Conservation (phyloP, 805 yeast genomes). For the Saccharomyces cerevisiae region DNA sequence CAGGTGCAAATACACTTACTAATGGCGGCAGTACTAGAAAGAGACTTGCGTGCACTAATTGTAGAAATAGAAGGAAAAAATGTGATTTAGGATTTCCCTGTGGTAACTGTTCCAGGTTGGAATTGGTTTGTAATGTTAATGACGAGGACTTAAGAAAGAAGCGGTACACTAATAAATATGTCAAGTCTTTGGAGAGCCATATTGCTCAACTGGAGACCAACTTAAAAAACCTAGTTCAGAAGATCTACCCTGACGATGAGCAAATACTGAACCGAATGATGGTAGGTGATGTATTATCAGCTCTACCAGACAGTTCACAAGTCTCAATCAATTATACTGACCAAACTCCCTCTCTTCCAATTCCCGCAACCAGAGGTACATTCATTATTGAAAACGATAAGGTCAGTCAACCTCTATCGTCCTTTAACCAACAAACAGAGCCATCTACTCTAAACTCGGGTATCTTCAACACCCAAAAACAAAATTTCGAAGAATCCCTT, state of each 20-base stretch:
- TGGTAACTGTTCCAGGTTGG: constrained; percentile 37
- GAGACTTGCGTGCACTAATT: constrained; percentile 30
- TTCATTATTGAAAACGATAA: background rate
- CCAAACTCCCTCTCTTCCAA: background rate
- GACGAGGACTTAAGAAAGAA: constrained; percentile 44
- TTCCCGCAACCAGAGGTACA: background rate
- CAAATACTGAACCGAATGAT: constrained; percentile 13
- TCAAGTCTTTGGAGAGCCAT: constrained; percentile 35
- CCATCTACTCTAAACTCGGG: background rate
- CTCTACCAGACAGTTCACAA: constrained; percentile 1
- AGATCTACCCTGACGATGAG: constrained; percentile 15
- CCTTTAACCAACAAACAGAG: constrained; percentile 1
- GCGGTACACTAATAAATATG: constrained; percentile 43
- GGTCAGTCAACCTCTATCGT: background rate
- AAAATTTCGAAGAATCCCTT: background rate
- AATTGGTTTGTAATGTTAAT: constrained; percentile 39
- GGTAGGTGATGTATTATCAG: constrained; percentile 17
- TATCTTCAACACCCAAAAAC: background rate
- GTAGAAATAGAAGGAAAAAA: constrained; percentile 35
- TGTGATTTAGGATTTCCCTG: constrained; percentile 46
- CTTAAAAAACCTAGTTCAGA: constrained; percentile 18
- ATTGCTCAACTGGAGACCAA: constrained; percentile 24
- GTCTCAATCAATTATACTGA: background rate
- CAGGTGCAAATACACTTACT: background rate
- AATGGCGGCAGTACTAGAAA: constrained; percentile 13